A percentile compares a stretch with the other conserved stretches of the same genome.
phyloP scores from a whole-genome alignment of 306 rosid species.

The Medicago ruthenica region DNA sequence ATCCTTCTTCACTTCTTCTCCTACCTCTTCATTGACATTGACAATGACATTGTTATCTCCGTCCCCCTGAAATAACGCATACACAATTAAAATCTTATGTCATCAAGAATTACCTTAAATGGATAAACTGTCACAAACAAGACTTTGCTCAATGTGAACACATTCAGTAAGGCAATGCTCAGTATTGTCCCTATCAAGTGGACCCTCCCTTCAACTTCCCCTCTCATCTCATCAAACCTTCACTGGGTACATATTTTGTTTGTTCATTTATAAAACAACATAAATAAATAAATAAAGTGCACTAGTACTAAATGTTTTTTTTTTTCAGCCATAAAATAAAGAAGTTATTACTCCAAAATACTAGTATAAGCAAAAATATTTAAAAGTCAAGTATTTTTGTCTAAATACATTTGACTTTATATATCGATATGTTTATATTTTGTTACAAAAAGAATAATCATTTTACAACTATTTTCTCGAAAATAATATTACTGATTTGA shows the following conservation, averaged over 20 bases:
- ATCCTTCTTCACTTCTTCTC: constrained; percentile 41
- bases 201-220: constrained; percentile 32
- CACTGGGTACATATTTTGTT: background rate
- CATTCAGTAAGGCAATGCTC: background rate
- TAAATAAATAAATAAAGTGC: background rate
- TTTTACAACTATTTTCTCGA: no score
- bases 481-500: no score
- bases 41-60: constrained; percentile 35
- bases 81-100: constrained; percentile 1
- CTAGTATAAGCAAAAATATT: no score
- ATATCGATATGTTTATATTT: no score
- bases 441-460: no score
- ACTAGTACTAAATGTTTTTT: no score
- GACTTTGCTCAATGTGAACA: constrained; percentile 37
- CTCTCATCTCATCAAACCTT: background rate
- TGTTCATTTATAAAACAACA: background rate
- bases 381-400: no score
- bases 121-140: constrained; percentile 39
- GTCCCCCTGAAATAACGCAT: constrained; percentile 50
- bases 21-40: background rate
- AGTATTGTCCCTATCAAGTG: constrained; percentile 39
- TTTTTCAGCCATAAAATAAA: no score
- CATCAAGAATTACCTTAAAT: constrained; percentile 44
- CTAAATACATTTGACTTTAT: no score
- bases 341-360: no score